Base-by-base conservation (phyloP, 768 basidiomycete genomes). In the Solioccasus polychromus region DNA sequence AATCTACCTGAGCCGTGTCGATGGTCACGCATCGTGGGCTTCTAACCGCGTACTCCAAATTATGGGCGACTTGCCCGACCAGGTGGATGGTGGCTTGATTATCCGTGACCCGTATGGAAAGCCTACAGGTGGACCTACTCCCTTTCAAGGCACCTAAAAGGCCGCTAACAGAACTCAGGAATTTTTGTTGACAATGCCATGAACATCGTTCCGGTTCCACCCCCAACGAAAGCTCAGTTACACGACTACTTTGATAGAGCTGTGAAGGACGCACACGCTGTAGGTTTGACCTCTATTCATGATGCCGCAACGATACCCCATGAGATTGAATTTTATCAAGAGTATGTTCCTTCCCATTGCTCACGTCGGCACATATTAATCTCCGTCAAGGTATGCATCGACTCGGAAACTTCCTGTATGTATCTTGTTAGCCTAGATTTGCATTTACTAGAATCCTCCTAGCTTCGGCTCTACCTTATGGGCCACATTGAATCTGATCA, bases 141-240 rank as follows among this genome's bases (percentile, higher is more conserved):
- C 31, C 28, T 2, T 10, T 0, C 17, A n/a, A n/a, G n/a, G 8
- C n/a, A 8, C 10, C n/a, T 4, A 11, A 3, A 3, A 39, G 17
- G 22, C 18, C 3, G 18, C 37, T 44, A 26, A 47, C 25, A 18
- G 15, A 28, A 17, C 24, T 22, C 36, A 71, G 89, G 90, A 6
- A 68, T 92, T 17, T 85, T 93, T 49, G 70, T 95, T 24, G 95
- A 98, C 66, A 90, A 90, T 25, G 95, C 94, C 0, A 91, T 92
- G 80, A 57, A 63, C 12, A 75, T 94, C 26, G 76, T 96, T 15
- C 80, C 77, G 2, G 68, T 70, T 10, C 93, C 92, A 0, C 58
- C 73, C 2, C 82, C 81, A 74, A 76, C 78, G 0, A 72, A 81
- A 22, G 48, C 48, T 1, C 72, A 80, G 41, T 76, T 83, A 55